phyloP scores from a whole-genome alignment of 1,284 basidiomycete genomes.

The Cystobasidium slooffiae region DNA sequence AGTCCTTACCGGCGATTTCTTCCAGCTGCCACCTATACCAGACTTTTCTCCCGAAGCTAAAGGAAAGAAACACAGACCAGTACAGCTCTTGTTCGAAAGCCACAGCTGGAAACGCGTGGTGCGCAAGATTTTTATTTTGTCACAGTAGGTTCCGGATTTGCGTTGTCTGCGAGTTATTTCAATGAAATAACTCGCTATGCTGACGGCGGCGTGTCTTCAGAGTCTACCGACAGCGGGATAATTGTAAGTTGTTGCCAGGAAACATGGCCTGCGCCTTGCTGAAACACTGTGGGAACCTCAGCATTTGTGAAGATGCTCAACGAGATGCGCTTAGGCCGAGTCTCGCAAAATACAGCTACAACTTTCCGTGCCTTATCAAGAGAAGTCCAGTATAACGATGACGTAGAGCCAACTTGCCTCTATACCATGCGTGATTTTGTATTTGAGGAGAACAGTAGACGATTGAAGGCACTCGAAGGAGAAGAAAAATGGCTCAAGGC shows the following conservation, averaged over 20 bases:
- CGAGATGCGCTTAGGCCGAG: constrained; percentile 79
- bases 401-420: constrained; percentile 79
- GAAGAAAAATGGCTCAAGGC: constrained; percentile 44
- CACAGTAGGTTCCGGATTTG: constrained; percentile 61
- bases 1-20: constrained; percentile 93
- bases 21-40: constrained; percentile 87
- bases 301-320: constrained; percentile 89
- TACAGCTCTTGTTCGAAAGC: no score
- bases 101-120: constrained; percentile 82
- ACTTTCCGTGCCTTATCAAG: constrained; percentile 69
- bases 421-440: constrained; percentile 83
- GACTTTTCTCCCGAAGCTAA: constrained; percentile 74
- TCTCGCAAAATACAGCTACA: constrained; percentile 65
- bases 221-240: constrained; percentile 74
- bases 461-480: constrained; percentile 61
- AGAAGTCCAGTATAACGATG: constrained; percentile 67
- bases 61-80: no score
- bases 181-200: no score
- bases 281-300: constrained; percentile 52
- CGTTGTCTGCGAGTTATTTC: background rate
- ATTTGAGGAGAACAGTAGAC: constrained; percentile 70
- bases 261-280: background rate
- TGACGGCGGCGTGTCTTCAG: no score
- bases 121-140: constrained; percentile 76
- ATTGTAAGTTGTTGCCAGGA: constrained; percentile 51